Base-by-base conservation (phyloP, 805 yeast species). In the Candida ulmi region DNA sequence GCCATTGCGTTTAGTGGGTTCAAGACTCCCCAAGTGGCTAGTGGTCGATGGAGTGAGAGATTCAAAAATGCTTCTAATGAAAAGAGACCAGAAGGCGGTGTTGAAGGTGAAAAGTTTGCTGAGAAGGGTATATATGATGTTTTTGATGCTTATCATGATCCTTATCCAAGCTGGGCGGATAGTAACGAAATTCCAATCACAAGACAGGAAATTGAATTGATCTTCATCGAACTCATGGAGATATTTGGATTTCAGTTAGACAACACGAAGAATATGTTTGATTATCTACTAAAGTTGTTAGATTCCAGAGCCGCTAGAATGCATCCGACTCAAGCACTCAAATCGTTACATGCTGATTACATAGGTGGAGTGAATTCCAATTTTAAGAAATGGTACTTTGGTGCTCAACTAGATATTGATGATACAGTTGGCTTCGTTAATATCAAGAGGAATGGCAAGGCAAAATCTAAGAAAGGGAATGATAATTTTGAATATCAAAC, bases 1-100 rank as follows among this genome's bases (percentile, higher is more conserved):
- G 51, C 78, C 8, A 73, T 76, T 63, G 93, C 95, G 0, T 88
- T 85, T 53, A 95, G 96, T 45, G 96, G 96, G 32, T 88, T 88
- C 91, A 95, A 88, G 65, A 85, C 88, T 50, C 95, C 95, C 36
- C 87, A 86, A 57, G 76, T 87, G 57, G 85, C 95, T 2, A 86
- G 85, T 61, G 88, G 87, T 7, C 83, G 74, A 33, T 69, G 76
- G 73, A 63, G 62, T 37, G 71, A 70, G 24, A 40, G 48, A 38
- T 46, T 65, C 33, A 65, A 60, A 32, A 48, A 51, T 19, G 37
- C 60, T 26, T 64, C 69, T 11, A 61, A 52, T 21, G 57, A 25
- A 51, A 50, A 30, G 18, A 49, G 52, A 17, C 51, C 50, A 3
- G 17, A 50, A 19, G 53, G 48, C 11, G 44, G 43, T 2, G 17